Base-by-base conservation (phyloP, 2,329 filamentous ascomycete genomes). In the Apiospora arundinis region DNA sequence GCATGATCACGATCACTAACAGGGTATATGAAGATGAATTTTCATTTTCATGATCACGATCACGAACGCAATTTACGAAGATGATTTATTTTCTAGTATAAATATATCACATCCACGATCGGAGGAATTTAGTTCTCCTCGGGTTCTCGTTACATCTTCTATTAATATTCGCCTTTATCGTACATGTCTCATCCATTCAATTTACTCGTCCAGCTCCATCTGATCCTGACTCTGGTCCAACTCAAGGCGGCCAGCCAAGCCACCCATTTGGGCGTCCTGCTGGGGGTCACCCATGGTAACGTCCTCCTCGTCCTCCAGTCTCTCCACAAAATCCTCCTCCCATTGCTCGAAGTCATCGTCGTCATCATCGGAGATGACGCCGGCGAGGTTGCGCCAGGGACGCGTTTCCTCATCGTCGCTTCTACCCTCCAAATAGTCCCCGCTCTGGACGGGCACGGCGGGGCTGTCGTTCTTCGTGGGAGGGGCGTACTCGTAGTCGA, bases 1-100 rank as follows among this genome's bases (percentile, higher is more conserved):
- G 6, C 71, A 81, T 37, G 74, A 69, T 16, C 72, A 76, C n/a
- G 63, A 52, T 5, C 4, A 49, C 8, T 25, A 23, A 9, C 28
- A 68, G 14, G 1, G 16, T 49, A 23, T 1, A 9, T n/a, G 21
- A 49, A 49, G 23, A 9, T 6, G 3, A 23, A n/a, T n/a, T n/a
- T 11, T 23, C 23, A 0, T 4, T 5, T 23, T 23, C 32, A 81
- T 37, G 74, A 69, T 16, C 72, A 76, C n/a, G 63, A 52, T 5
- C 4, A 49, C 8, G 45, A 23, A 9, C 28, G 49, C 23, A 1
- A 25, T 49, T 49, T 1, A 9, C 21, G 21, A 49, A 49, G 23
- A 9, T 6, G 3, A 23, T 11, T 23, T 49, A 0, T 4, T 5
- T 23, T 23, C 32, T 49, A 8, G 21, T 23, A 12, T 7, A n/a